phyloP scores from a whole-genome alignment of 2,329 filamentous ascomycete genomes.

The Teratosphaeria gauchensis region DNA sequence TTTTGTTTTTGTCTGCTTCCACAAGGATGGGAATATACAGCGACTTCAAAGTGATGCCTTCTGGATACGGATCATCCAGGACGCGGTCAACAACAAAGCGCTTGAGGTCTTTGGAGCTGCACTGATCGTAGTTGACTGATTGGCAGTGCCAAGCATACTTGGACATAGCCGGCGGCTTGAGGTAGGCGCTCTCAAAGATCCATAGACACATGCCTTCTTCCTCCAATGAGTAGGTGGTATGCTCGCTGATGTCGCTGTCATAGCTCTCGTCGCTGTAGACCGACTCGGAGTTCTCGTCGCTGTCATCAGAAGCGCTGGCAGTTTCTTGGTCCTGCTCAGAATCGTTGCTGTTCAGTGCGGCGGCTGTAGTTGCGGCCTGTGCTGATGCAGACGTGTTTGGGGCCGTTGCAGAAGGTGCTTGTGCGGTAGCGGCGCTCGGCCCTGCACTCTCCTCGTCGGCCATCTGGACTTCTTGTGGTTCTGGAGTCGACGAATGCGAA shows the following conservation, averaged over 20 bases:
- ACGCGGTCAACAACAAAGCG: conserved; percentile 8
- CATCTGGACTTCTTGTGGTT: neutral
- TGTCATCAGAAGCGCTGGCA: neutral
- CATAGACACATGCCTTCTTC: neutral
- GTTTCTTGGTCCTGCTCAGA: neutral
- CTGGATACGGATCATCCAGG: conserved; percentile 11
- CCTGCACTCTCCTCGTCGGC: neutral
- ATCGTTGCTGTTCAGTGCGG: no score
- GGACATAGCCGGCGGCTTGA: neutral
- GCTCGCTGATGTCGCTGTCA: neutral
- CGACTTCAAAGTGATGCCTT: conserved; percentile 11
- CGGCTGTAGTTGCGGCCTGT: neutral
- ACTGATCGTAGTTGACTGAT: conserved; percentile 2
- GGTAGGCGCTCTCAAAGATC: conserved; percentile 4
- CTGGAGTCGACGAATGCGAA: neutral
- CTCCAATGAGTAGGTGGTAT: neutral
- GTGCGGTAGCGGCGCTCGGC: neutral
- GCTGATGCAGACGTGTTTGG: neutral
- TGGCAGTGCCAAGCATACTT: neutral
- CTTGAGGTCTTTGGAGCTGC: conserved; percentile 7
- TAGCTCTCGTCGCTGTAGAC: neutral
- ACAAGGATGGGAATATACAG: conserved; percentile 9
- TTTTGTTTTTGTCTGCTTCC: conserved; percentile 4
- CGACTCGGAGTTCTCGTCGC: neutral
- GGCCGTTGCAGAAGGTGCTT: no score